Conservation (phyloP, 2,329 filamentous ascomycete species). For the Botrytis elliptica region DNA sequence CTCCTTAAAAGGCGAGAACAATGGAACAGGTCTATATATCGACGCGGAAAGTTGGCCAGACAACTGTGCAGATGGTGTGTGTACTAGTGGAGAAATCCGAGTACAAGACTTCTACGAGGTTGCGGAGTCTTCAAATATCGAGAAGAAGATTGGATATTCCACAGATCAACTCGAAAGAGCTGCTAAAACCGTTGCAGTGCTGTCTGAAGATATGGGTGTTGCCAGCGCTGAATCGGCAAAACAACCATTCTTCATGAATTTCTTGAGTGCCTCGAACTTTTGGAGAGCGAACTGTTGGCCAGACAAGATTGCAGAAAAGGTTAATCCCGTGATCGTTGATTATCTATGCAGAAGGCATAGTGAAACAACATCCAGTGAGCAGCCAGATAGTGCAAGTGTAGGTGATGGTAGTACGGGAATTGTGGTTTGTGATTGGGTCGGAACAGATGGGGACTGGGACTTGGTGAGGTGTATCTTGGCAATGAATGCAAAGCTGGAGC, state of each 20-base stretch:
- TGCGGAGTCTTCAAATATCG: constrained; percentile 69
- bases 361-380: constrained; percentile 34
- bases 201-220: constrained; percentile 43
- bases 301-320: constrained; percentile 80
- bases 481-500: constrained; percentile 74
- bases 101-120: constrained; percentile 97
- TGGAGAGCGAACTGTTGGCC: constrained; percentile 93
- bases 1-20: constrained; percentile 50
- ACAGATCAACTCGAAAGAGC: constrained; percentile 76
- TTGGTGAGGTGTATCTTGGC: constrained; percentile 81
- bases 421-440: constrained; percentile 92
- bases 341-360: constrained; percentile 59
- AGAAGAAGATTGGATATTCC: constrained; percentile 74
- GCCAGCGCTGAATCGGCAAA: constrained; percentile 29
- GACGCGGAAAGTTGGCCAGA: constrained; percentile 75
- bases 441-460: constrained; percentile 85
- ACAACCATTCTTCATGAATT: constrained; percentile 80
- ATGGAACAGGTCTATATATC: constrained; percentile 55
- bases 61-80: constrained; percentile 75
- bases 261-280: constrained; percentile 88
- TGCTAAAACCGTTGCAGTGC: constrained; percentile 50
- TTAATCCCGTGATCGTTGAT: constrained; percentile 74
- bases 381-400: constrained; percentile 41
- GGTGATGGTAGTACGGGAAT: constrained; percentile 80
- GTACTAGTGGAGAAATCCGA: constrained; percentile 69